These are phyloP conservation scores for Colletotrichum brevisporum DNA, from an alignment of 2,329 filamentous ascomycete species.

Conservation along the genomic window DNA sequence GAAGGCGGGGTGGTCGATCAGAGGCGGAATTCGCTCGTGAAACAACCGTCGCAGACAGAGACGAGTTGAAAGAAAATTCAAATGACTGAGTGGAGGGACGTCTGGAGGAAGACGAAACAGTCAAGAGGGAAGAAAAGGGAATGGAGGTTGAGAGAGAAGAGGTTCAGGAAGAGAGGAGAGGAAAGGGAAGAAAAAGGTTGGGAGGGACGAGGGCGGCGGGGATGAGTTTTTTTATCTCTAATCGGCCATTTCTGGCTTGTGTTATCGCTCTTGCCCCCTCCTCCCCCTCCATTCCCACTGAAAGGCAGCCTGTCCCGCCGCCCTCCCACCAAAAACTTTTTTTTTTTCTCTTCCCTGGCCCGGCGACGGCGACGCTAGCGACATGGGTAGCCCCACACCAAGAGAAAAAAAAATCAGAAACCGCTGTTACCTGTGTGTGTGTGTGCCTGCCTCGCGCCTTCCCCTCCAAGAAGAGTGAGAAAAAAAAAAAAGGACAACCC, in stretches of 20 bases:
- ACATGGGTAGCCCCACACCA: constrained; percentile 39
- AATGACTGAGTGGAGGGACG: constrained; percentile 56
- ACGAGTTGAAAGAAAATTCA: constrained; percentile 42
- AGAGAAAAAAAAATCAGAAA: constrained; percentile 41
- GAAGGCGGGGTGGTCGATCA: constrained; percentile 33
- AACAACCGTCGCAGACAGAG: constrained; percentile 41
- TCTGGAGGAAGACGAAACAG: constrained; percentile 56
- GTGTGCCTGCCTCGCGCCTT: constrained; percentile 8
- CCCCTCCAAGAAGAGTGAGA: constrained; percentile 1
- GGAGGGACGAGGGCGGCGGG: constrained; percentile 43
- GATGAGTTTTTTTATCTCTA: constrained; percentile 52
- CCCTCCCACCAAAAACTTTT: constrained; percentile 44
- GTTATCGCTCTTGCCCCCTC: constrained; percentile 34
- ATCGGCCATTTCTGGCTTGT: constrained; percentile 35
- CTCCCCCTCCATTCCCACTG: constrained; percentile 17
- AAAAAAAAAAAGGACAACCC: constrained; percentile 15
- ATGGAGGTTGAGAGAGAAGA: constrained; percentile 49
- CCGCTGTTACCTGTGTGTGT: not conserved
- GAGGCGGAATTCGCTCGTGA: constrained; percentile 36
- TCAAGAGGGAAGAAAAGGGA: constrained; percentile 52
- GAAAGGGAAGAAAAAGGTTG: constrained; percentile 43
- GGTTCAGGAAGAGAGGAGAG: constrained; percentile 46
- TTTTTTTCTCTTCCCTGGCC: constrained; percentile 40
- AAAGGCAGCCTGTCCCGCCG: constrained; percentile 24
- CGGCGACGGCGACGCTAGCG: constrained; percentile 41